Evolutionary conservation across 1,284 basidiomycete species (phyloP).

Genomic region (Cryptococcus jaspeensis): DNA sequence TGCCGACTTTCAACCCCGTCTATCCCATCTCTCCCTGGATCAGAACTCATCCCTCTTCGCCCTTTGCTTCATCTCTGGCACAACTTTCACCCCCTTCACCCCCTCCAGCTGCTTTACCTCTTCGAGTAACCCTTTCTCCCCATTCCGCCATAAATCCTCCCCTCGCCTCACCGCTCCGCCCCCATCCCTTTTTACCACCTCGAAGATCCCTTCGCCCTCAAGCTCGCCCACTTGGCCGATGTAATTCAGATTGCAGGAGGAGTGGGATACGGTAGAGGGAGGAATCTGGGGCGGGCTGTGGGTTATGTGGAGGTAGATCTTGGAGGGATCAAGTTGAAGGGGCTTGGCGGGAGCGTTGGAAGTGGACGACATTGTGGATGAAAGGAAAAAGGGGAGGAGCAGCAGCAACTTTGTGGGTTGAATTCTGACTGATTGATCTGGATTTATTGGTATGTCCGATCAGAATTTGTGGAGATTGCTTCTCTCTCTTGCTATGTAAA

Average conservation of each 20-base stretch:
- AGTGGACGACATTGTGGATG: conserved; percentile 4
- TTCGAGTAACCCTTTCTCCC: conserved; percentile 13
- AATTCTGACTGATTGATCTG: not conserved
- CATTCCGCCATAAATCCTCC: conserved; percentile 15
- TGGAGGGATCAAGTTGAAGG: conserved; percentile 27
- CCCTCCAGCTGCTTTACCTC: conserved; percentile 28
- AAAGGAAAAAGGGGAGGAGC: conserved; percentile 1
- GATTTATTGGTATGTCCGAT: not conserved
- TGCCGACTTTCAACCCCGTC: too few relatives aligned
- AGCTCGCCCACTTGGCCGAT: conserved; percentile 45
- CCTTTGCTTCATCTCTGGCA: conserved; percentile 36
- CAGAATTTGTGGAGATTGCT: not conserved
- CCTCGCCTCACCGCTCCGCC: conserved; percentile 9
- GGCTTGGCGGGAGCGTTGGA: conserved; percentile 21
- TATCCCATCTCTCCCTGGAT: too few relatives aligned
- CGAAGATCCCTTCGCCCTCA: conserved; percentile 43
- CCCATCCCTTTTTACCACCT: conserved; percentile 22
- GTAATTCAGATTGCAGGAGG: conserved; percentile 20
- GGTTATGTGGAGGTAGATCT: conserved; percentile 40
- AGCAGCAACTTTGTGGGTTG: not conserved
- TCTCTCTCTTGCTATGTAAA: too few relatives aligned
- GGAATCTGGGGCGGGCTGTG: conserved; percentile 17
- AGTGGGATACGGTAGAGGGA: not conserved
- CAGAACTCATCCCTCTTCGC: conserved; percentile 40
- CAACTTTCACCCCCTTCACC: conserved; percentile 29